Conservation (phyloP, 495 filamentous ascomycete genomes). For the Aspergillus campestris region DNA sequence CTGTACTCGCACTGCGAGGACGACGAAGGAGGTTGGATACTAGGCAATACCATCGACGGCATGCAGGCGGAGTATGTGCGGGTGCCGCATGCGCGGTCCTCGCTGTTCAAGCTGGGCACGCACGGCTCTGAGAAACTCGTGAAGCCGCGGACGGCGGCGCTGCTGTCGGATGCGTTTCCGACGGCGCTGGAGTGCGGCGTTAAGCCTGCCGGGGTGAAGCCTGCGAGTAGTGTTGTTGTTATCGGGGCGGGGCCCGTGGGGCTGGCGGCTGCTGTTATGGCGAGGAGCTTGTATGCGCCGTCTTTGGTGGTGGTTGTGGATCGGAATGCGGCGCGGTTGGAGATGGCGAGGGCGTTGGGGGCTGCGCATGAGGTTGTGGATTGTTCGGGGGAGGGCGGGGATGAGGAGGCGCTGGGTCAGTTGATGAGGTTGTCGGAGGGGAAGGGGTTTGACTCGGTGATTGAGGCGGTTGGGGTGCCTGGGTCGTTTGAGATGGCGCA, state of each 20-base stretch:
- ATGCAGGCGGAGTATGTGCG: slow-evolving; percentile 45
- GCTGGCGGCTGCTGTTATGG: slow-evolving; percentile 34
- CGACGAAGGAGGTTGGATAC: slow-evolving; percentile 29
- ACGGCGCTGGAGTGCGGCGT: slow-evolving; percentile 41
- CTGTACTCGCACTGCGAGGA: slow-evolving; percentile 31
- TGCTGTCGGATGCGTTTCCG: slow-evolving; percentile 26
- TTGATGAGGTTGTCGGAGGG: slow-evolving; percentile 29
- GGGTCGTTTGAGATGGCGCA: slow-evolving; percentile 36
- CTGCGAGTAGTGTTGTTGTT: slow-evolving; percentile 36
- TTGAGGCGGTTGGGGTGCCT: slow-evolving; percentile 43
- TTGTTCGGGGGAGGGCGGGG: slow-evolving; percentile 5
- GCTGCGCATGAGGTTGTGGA: slow-evolving; percentile 26
- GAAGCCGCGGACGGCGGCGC: slow-evolving; percentile 28
- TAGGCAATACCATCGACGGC: slow-evolving; percentile 39
- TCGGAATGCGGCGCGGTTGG: slow-evolving; percentile 27
- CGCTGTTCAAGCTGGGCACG: slow-evolving; percentile 28
- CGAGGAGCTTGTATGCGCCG: slow-evolving; percentile 33
- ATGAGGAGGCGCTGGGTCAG: slow-evolving; percentile 16
- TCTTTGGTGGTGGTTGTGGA: slow-evolving; percentile 34
- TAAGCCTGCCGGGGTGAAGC: slow-evolving; percentile 32
- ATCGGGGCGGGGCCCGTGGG: slow-evolving; percentile 44
- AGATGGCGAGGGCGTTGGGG: slow-evolving; percentile 34
- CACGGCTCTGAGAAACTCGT: slow-evolving; percentile 6
- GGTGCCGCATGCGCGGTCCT: slow-evolving; percentile 35
- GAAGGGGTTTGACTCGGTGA: slow-evolving; percentile 41